Evolutionary conservation across 257 asterid species (phyloP).

Genomic region (Paraleonurus japonicus): DNA sequence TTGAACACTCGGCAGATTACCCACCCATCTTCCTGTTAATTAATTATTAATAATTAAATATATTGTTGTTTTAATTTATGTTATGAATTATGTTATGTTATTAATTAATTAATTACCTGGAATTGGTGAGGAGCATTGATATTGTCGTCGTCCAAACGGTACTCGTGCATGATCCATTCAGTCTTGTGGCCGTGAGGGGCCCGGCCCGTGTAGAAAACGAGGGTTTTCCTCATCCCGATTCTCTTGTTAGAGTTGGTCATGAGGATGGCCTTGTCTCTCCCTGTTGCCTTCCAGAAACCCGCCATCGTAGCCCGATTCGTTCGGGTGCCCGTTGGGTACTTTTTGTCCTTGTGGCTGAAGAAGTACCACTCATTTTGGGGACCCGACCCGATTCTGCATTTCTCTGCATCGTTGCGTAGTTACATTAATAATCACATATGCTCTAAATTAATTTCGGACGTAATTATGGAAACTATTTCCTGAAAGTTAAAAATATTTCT

Average conservation of each 20-base stretch:
- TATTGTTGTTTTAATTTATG: too few species aligned
- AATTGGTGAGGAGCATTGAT: conserved; percentile 24
- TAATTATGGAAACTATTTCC: too few species aligned
- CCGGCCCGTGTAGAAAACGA: conserved; percentile 81
- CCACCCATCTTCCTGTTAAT: conserved; percentile 78
- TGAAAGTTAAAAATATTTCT: too few species aligned
- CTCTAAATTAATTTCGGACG: too few species aligned
- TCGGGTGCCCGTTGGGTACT: conserved; percentile 82
- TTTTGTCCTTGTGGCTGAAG: conserved; percentile 85
- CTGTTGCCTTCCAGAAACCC: conserved; percentile 89
- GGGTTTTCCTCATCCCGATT: conserved; percentile 86
- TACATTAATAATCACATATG: neutral
- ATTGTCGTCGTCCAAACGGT: conserved; percentile 62
- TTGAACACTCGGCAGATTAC: conserved; percentile 81
- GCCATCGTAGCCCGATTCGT: conserved; percentile 77
- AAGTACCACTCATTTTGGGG: conserved; percentile 85
- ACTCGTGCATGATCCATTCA: conserved; percentile 94
- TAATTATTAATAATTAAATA: too few species aligned
- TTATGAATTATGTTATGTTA: too few species aligned
- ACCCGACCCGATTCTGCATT: conserved; percentile 80
- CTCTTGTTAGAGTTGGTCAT: conserved; percentile 42
- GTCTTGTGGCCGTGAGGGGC: conserved; percentile 88
- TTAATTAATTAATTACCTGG: conserved; percentile 54
- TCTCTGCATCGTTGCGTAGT: conserved; percentile 39
- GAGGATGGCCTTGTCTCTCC: conserved; percentile 71